A percentile compares a stretch with the other conserved stretches of the same genome.
Conservation (phyloP, 495 filamentous ascomycete genomes). For the Xylaria palmicola region DNA sequence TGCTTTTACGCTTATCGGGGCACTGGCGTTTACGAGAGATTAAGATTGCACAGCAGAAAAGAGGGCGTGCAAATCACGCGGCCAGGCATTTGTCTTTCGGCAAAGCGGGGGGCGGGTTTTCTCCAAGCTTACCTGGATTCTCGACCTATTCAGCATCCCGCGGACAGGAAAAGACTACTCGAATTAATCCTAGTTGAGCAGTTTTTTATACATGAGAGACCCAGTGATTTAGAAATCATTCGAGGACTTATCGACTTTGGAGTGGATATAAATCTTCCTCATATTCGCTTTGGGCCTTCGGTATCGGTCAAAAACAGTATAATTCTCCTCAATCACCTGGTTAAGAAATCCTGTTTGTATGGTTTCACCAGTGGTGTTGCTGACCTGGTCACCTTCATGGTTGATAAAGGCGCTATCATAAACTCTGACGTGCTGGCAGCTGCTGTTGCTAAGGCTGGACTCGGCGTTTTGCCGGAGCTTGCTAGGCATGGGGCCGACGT, state of each 20-base stretch:
- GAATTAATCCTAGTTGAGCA: constrained; percentile 22
- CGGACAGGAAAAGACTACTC: constrained; percentile 4
- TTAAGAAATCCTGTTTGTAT: background rate
- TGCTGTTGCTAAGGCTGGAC: background rate
- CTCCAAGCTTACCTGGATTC: constrained; percentile 16
- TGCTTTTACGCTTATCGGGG: constrained; percentile 17
- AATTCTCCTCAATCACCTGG: background rate
- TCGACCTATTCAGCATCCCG: background rate
- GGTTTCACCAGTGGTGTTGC: background rate
- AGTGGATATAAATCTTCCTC: constrained; percentile 10
- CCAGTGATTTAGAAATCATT: no score
- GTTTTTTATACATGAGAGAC: background rate
- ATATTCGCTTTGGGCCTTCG: no score
- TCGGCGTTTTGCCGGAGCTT: background rate
- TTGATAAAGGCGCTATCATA: constrained; percentile 4
- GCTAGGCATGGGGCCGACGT: constrained; percentile 1
- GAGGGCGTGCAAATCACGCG: background rate
- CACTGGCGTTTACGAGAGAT: background rate
- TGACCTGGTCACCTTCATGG: background rate
- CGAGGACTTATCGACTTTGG: constrained; percentile 16
- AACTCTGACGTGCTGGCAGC: background rate
- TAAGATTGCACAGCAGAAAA: constrained; percentile 2
- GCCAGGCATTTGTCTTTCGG: constrained; percentile 16
- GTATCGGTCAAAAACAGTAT: background rate
- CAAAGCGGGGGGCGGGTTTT: constrained; percentile 10